phyloP scores from a whole-genome alignment of 176 grass and related monocot species.

The Microstegium vimineum region DNA sequence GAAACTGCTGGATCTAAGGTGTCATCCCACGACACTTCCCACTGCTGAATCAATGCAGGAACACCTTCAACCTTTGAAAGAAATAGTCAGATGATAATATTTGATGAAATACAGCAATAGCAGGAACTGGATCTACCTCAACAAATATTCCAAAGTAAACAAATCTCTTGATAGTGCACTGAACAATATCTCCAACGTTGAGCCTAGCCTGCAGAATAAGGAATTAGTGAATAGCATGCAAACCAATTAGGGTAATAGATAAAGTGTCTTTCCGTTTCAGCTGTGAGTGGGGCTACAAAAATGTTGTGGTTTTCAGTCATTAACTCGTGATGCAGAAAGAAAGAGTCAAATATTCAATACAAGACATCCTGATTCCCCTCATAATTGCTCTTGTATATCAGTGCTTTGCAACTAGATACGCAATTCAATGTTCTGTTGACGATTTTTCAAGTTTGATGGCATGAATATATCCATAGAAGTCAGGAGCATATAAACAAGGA shows the following conservation, averaged over 20 bases:
- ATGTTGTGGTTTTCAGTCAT: not conserved
- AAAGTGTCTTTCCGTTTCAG: not conserved
- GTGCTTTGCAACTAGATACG: not conserved
- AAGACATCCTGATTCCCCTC: not conserved
- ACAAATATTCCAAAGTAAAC: constrained; percentile 97
- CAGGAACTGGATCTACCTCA: constrained; percentile 45
- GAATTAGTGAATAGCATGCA: not conserved
- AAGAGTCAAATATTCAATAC: not conserved
- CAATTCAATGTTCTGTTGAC: not conserved
- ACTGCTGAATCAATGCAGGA: constrained; percentile 81
- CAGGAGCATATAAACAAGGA: constrained; percentile 11
- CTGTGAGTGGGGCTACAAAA: not conserved
- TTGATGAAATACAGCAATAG: not conserved
- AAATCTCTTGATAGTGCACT: constrained; percentile 79
- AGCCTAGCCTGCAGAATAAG: constrained; percentile 71
- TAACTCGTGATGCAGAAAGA: not conserved
- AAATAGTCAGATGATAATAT: constrained; percentile 38
- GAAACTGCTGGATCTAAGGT: constrained; percentile 84
- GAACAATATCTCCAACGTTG: constrained; percentile 75
- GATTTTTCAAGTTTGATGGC: not conserved
- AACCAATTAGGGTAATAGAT: constrained; percentile 1
- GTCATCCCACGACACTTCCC: constrained; percentile 81
- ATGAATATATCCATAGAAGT: not conserved
- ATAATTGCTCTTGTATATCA: not conserved
- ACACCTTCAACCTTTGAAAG: constrained; percentile 76